Conservation (phyloP, 1,284 basidiomycete species). For the Apiotrichum gracile region DNA sequence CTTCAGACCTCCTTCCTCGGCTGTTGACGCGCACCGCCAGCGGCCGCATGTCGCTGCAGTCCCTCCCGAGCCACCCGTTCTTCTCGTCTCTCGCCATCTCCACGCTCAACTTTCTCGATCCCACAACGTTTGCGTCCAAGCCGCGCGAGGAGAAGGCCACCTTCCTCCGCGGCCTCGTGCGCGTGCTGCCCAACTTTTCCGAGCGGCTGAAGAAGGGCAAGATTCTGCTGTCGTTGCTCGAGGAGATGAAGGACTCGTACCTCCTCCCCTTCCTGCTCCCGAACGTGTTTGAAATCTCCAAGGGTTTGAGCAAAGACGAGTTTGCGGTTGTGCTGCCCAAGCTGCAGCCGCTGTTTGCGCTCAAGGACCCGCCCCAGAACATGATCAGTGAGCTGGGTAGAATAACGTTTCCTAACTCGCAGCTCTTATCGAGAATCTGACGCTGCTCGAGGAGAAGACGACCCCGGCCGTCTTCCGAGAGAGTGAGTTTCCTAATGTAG, state of each 20-base stretch:
- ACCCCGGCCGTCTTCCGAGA: slow-evolving; percentile 80
- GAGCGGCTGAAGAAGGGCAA: slow-evolving; percentile 82
- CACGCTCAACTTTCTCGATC: slow-evolving; percentile 92
- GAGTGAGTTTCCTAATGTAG: slow-evolving; percentile 55
- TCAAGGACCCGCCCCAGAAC: slow-evolving; percentile 95
- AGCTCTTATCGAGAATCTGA: slow-evolving; percentile 77
- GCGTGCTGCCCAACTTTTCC: slow-evolving; percentile 79
- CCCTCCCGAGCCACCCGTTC: slow-evolving; percentile 76
- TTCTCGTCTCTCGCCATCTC: slow-evolving; percentile 97
- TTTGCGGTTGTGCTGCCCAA: slow-evolving; percentile 77
- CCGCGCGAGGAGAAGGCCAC: slow-evolving; percentile 91
- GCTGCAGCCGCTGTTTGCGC: slow-evolving; percentile 78
- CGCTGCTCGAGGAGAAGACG: slow-evolving; percentile 83
- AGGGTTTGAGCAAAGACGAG: slow-evolving; percentile 67
- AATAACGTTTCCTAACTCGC: slow-evolving; percentile 3
- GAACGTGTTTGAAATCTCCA: slow-evolving; percentile 90
- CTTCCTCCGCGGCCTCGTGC: slow-evolving; percentile 83
- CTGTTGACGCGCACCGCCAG: slow-evolving; percentile 73
- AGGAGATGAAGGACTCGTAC: slow-evolving; percentile 93
- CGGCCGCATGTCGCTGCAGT: slow-evolving; percentile 66
- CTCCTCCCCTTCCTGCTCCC: slow-evolving; percentile 94
- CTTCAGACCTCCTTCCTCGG: slow-evolving; percentile 64
- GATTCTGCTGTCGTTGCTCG: slow-evolving; percentile 87
- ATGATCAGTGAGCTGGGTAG: slow-evolving; percentile 60
- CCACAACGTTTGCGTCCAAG: slow-evolving; percentile 90